Base-by-base conservation (phyloP, 2,329 filamentous ascomycete genomes). In the Fusarium luffae region DNA sequence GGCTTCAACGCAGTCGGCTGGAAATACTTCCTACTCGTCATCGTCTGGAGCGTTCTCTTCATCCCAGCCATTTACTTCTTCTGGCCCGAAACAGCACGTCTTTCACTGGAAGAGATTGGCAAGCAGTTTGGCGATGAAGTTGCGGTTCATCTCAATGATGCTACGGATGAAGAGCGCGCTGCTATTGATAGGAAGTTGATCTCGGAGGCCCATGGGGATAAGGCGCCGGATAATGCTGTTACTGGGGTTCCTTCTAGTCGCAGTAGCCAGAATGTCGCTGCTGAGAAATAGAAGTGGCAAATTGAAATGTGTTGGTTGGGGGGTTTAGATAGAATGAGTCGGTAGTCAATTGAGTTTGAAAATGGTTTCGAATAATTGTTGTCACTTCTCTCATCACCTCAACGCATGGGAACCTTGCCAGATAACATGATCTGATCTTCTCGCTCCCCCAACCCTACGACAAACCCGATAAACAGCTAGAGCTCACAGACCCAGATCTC, bases 11-110 rank as follows among this genome's bases (percentile, higher is more conserved):
- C 79, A 7, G 78, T 83, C 0, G 82, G 82, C 8, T 86, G 84
- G 84, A 85, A 84, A 71, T 85, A 83, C 70, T 85, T 84, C 61
- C 77, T 85, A 2, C 79, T 85, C 27, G 80, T 85, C 32, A 83
- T 85, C 28, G 76, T 75, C 51, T 84, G 82, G 81, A 82, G 69
- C 21, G 64, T 73, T n/a, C 18, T 75, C 0, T 78, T 76, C 44
- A 70, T 77, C 1, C 77, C 77, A 0, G 69, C 76, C 12, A 76
- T 78, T 16, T 79, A 78, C 42, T 73, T 77, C 13, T 77, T 73
- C 67, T 78, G 77, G 54, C 77, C 76, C 0, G 77, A 79, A 14
- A 77, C 77, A 2, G 74, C 73, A 0, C 60, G 65, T 7, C 44
- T 82, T 46, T 72, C 82, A 79, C 65, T 86, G 74, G 56, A 88